Percentiles rank a stretch among this genome's conserved stretches.
Evolutionary conservation across 805 yeast species (phyloP).

Genomic region (Teunomyces aglyptinius): DNA sequence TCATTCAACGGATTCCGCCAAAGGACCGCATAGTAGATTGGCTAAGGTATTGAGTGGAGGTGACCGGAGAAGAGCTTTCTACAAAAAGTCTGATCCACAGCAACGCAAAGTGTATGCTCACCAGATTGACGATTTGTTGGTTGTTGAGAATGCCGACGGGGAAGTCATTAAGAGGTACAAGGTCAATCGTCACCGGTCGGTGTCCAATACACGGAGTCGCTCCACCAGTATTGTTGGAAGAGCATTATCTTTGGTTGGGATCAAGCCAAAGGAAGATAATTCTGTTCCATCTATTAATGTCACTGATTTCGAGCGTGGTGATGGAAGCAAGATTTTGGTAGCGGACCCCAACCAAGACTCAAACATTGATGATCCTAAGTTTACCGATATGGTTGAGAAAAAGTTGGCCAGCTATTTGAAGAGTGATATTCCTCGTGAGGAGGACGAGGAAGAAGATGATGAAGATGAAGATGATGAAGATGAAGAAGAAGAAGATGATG

Average conservation of each 20-base stretch:
- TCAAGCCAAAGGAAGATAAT: slow-evolving; percentile 27
- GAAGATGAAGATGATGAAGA: slow-evolving; percentile 12
- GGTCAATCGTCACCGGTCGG: slow-evolving; percentile 54
- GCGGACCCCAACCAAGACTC: slow-evolving; percentile 12
- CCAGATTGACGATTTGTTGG: slow-evolving; percentile 70
- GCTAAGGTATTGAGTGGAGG: slow-evolving; percentile 9
- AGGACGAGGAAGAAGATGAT: neutral
- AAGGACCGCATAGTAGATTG: neutral
- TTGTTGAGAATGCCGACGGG: slow-evolving; percentile 90
- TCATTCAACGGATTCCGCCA: slow-evolving; percentile 10
- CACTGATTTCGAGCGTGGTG: neutral
- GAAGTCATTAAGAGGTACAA: slow-evolving; percentile 80
- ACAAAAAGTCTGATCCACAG: slow-evolving; percentile 29
- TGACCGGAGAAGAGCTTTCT: slow-evolving; percentile 22
- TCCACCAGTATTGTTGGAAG: slow-evolving; percentile 42
- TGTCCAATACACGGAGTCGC: slow-evolving; percentile 13
- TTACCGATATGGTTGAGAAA: slow-evolving; percentile 15
- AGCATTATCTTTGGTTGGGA: slow-evolving; percentile 57
- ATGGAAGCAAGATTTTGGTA: slow-evolving; percentile 7
- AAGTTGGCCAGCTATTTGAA: slow-evolving; percentile 16
- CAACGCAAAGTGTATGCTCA: slow-evolving; percentile 62
- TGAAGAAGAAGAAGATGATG: slow-evolving; percentile 23
- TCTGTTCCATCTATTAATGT: slow-evolving; percentile 10
- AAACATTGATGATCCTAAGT: slow-evolving; percentile 13
- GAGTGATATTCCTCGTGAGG: neutral